Conservation (phyloP, 202 grass and related monocot species). For the Elaeis oleifera region DNA sequence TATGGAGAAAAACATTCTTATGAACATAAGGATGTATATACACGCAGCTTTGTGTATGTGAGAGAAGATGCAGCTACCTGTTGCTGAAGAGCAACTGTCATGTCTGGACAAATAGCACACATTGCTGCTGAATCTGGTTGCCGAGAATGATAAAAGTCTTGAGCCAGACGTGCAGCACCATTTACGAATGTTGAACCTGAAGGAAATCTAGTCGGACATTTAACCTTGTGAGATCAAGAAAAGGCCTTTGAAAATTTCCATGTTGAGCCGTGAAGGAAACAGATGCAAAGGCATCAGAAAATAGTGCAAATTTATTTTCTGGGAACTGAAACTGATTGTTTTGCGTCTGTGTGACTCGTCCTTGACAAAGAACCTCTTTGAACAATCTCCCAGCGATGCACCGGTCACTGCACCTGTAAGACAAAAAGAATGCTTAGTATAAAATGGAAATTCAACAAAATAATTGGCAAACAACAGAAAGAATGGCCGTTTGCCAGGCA, state of each 20-base stretch:
- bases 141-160: slow-evolving; percentile 61
- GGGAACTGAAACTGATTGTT: slow-evolving; percentile 31
- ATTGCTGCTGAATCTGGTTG: slow-evolving; percentile 51
- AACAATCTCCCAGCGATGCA: slow-evolving; percentile 63
- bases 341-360: slow-evolving; percentile 30
- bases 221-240: slow-evolving; percentile 73
- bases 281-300: slow-evolving; percentile 75
- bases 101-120: slow-evolving; percentile 60
- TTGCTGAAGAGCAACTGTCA: slow-evolving; percentile 71
- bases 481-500: too few relatives aligned
- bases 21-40: neutral
- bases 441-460: slow-evolving; percentile 1
- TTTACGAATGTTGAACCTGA: slow-evolving; percentile 62
- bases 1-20: neutral
- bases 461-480: too few relatives aligned
- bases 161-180: slow-evolving; percentile 48
- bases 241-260: slow-evolving; percentile 86
- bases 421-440: slow-evolving; percentile 20
- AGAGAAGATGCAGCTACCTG: slow-evolving; percentile 46
- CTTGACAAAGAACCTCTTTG: slow-evolving; percentile 26
- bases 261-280: slow-evolving; percentile 61
- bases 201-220: slow-evolving; percentile 50
- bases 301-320: slow-evolving; percentile 55
- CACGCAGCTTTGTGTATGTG: neutral
- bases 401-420: slow-evolving; percentile 62